Conservation (phyloP, 768 basidiomycete species). For the Mycena belliarum region DNA sequence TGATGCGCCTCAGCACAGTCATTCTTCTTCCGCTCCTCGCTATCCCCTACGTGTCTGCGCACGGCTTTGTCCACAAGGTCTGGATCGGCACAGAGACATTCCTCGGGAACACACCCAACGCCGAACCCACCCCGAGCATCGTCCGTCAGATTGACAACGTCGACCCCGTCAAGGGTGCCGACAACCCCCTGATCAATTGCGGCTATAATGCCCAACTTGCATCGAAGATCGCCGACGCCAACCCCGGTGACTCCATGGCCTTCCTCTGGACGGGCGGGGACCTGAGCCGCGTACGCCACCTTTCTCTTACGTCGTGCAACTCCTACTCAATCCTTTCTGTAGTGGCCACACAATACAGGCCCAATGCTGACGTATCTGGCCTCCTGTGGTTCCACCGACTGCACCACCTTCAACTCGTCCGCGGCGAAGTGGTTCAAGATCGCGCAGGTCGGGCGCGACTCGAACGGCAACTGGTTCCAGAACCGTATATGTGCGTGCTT, state of each 20-base stretch:
- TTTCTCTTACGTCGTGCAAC: background rate
- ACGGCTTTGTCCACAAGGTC: constrained; percentile 43
- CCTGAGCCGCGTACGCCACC: constrained; percentile 16
- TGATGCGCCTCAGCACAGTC: constrained; percentile 30
- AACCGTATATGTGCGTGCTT: constrained; percentile 35
- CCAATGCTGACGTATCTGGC: constrained; percentile 58
- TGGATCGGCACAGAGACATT: constrained; percentile 41
- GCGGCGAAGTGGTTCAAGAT: constrained; percentile 55
- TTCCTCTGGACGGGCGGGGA: constrained; percentile 60
- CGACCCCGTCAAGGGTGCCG: constrained; percentile 53
- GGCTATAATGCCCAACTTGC: constrained; percentile 56
- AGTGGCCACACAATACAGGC: constrained; percentile 42
- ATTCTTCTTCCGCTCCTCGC: constrained; percentile 34
- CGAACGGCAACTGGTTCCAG: constrained; percentile 36
- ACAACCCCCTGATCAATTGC: constrained; percentile 59
- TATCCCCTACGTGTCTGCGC: constrained; percentile 42
- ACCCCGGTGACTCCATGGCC: constrained; percentile 56
- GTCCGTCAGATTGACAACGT: constrained; percentile 42
- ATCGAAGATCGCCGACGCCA: constrained; percentile 50
- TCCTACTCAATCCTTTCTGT: background rate
- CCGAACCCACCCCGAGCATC: constrained; percentile 32
- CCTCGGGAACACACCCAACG: constrained; percentile 36
- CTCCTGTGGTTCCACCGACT: constrained; percentile 42
- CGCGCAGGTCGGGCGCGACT: constrained; percentile 38
- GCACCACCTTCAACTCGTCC: constrained; percentile 44